A percentile compares a stretch with the other conserved stretches of the same genome.
Conservation (phyloP, 2,329 filamentous ascomycete species). For the Alternaria triticimaculans region DNA sequence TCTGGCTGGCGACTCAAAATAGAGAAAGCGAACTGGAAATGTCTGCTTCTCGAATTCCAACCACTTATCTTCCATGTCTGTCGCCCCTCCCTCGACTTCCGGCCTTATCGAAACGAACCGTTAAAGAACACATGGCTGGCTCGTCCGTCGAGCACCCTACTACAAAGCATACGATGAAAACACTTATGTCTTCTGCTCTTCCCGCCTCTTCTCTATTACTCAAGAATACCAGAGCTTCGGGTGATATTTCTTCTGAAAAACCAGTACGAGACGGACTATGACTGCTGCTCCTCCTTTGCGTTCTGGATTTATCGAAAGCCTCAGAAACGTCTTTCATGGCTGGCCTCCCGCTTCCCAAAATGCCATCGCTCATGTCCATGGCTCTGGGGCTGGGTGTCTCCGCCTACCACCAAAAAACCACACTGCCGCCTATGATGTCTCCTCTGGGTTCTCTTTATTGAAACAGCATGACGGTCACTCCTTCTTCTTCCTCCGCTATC, state of each 20-base stretch:
- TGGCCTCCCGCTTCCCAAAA: neutral
- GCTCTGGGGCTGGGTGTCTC: neutral
- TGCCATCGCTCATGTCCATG: no score
- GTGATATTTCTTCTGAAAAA: neutral
- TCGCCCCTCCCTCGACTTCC: neutral
- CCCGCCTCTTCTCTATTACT: neutral
- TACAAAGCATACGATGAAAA: no score
- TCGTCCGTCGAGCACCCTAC: neutral
- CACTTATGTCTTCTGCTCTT: neutral
- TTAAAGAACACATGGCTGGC: neutral
- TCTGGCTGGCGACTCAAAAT: neutral
- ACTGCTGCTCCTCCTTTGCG: neutral
- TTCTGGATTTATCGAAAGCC: neutral
- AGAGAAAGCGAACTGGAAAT: no score
- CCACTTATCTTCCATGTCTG: no score
- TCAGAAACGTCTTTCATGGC: neutral
- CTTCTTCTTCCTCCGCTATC: neutral
- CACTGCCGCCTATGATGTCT: rapidly evolving
- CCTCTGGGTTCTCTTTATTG: neutral
- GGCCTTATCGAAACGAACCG: neutral
- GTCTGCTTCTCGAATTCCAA: no score
- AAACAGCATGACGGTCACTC: neutral
- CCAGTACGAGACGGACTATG: neutral
- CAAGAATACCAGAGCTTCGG: no score
- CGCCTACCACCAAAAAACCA: neutral